Evolutionary conservation across 352 stramenopile species (phyloP), one percentile per base, ranked within the genome.

Genomic region (Pythium phragmiticola): DNA sequence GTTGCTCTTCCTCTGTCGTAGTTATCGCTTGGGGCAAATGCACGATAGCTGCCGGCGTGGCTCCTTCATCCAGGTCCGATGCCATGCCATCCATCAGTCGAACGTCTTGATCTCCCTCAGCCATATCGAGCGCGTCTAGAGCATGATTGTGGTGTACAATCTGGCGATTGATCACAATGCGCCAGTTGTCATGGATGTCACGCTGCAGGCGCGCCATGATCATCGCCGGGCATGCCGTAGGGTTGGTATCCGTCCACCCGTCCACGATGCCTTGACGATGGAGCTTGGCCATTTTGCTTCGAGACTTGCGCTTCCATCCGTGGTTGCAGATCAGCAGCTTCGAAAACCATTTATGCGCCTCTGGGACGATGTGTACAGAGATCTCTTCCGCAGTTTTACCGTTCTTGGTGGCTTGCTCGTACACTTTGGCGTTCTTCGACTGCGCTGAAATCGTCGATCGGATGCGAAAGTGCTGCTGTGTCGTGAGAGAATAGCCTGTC

Each of bases 321-420:
- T 88, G 80, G 7, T 77, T 87, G 57, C 83, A 92, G 47, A 90
- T 90, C 19, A 90, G 56, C 64, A 92, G 61, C 66, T 92, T 92
- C 1, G 81, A 90, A 45, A 84, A 89, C 83, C 83, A 92, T 36
- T 86, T 87, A 47, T 76, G 73, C 13, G 71, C 46, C 21, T 85
- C 63, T 0, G 83, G 83, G 12, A 90, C 77, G 51, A 89, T 21
- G 17, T 79, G 73, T 2, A 59, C 66, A 0, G 47, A 60, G 4
- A 73, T 59, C 0, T 77, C 72, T 4, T 65, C 46, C 0, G 47
- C 36, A 0, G 65, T 54, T 26, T 79, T 80, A n/a, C 71, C 79
- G 3, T 63, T 57, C 33, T 86, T 85, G 8, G 51, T 63, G 28
- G 70, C 71, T 47, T 85, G 64, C 7, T 80, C 69, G 19, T 78